Evolutionary conservation across 805 yeast species (phyloP).

Genomic region (Lipomyces yamanashiensis): DNA sequence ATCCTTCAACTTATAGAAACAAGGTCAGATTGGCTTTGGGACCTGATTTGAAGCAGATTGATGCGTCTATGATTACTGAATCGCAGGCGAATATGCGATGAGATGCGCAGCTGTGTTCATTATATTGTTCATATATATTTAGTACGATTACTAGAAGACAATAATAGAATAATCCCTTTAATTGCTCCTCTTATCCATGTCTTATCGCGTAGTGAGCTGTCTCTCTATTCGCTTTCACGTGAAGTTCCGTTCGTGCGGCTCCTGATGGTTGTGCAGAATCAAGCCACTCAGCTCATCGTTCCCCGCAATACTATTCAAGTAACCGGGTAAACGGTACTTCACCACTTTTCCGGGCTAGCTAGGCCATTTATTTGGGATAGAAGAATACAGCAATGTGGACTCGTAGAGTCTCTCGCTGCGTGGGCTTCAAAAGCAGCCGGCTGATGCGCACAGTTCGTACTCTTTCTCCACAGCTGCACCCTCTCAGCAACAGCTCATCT

Average conservation of each 20-base stretch:
- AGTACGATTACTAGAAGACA: too few relatives aligned
- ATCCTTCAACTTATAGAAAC: constrained; percentile 82
- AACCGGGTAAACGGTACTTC: too few relatives aligned
- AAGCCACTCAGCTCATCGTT: not conserved
- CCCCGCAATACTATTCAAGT: not conserved
- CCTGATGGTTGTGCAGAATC: not conserved
- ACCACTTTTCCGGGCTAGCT: not conserved
- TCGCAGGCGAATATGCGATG: constrained; percentile 26
- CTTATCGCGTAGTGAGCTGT: not conserved
- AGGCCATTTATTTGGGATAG: not conserved
- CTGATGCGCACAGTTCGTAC: too few relatives aligned
- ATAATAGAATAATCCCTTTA: too few relatives aligned
- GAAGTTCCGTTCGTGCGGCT: constrained; percentile 11
- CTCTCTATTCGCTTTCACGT: not conserved
- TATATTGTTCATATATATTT: too few relatives aligned
- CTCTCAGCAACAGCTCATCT: not conserved
- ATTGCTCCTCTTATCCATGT: not conserved
- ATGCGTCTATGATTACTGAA: constrained; percentile 65
- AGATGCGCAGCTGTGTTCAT: not conserved
- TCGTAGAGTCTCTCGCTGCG: not conserved
- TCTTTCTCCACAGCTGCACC: not conserved
- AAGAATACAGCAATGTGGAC: not conserved
- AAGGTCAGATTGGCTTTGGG: constrained; percentile 76
- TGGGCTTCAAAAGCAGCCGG: too few relatives aligned
- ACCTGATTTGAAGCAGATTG: constrained; percentile 77